Evolutionary conservation across 169 alveolate genomes (phyloP).

Genomic region (Eimeria maxima): DNA sequence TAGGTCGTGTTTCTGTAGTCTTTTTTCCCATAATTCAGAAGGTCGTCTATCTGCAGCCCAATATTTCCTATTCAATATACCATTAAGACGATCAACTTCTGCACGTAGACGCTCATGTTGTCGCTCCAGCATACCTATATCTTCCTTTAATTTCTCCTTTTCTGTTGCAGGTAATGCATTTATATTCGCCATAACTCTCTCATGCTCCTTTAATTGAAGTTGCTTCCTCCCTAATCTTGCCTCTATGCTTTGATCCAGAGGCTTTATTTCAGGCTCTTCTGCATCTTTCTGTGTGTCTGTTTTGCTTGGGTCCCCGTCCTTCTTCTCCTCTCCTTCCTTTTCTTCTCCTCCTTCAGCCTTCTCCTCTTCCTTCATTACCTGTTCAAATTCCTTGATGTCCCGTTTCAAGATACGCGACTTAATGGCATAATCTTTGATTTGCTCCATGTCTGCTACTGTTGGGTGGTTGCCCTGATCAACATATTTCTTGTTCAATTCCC

Average conservation of each 20-base stretch:
- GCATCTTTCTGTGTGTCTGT: background rate
- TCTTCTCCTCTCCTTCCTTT: background rate
- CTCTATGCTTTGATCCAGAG: background rate
- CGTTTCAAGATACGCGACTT: slow-evolving; percentile 6
- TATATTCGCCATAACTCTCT: background rate
- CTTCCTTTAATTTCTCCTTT: background rate
- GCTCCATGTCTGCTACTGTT: background rate
- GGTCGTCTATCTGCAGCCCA: slow-evolving; percentile 53
- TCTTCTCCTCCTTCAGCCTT: background rate
- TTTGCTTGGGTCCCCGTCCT: background rate
- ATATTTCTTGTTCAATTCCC: background rate
- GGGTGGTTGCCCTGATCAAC: slow-evolving; percentile 7
- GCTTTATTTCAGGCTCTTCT: background rate
- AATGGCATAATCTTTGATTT: background rate
- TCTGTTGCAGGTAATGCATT: background rate
- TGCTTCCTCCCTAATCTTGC: slow-evolving; percentile 14
- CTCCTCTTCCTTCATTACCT: background rate
- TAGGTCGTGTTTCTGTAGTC: slow-evolving; percentile 18
- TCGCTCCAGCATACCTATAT: slow-evolving; percentile 28
- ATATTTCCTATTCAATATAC: background rate
- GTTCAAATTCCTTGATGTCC: slow-evolving; percentile 18
- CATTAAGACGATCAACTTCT: slow-evolving; percentile 14
- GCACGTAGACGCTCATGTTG: background rate
- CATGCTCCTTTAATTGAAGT: slow-evolving; percentile 7
- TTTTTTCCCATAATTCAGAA: slow-evolving; percentile 73